These are phyloP conservation scores for Odontarrhena argentea DNA, from an alignment of 345 rosid species.

Conservation along the genomic window DNA sequence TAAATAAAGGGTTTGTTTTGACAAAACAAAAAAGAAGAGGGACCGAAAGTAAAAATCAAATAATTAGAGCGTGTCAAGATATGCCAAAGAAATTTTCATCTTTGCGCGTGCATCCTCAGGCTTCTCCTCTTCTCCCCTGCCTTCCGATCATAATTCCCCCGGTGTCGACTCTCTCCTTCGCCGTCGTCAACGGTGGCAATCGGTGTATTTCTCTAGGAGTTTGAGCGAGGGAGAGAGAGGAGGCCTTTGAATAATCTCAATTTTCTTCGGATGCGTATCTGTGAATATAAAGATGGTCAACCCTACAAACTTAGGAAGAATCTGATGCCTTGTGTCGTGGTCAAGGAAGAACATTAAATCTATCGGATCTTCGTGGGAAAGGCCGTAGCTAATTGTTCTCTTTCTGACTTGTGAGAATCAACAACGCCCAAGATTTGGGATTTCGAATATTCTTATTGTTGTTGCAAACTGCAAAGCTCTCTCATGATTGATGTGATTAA, in stretches of 20 bases:
- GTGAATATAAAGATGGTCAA: conserved; percentile 27
- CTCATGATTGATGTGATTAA: no score
- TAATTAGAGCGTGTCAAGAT: neutral
- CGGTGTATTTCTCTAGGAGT: neutral
- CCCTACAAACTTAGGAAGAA: conserved; percentile 16
- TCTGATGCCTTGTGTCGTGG: conserved; percentile 32
- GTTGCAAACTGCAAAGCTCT: neutral
- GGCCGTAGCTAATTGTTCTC: conserved; percentile 22
- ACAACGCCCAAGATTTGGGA: conserved; percentile 24
- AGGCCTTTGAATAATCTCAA: neutral
- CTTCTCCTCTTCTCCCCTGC: conserved; percentile 16
- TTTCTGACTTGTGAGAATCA: neutral
- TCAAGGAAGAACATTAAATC: conserved; percentile 4
- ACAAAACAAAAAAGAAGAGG: no score
- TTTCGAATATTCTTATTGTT: conserved; percentile 25
- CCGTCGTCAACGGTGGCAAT: conserved; percentile 2
- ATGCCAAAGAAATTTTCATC: conserved; percentile 18
- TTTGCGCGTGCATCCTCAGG: neutral
- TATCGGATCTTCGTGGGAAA: conserved; percentile 31
- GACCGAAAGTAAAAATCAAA: neutral
- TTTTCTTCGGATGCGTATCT: neutral
- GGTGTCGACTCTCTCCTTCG: conserved; percentile 2
- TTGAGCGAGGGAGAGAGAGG: neutral
- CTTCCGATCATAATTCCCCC: conserved; percentile 20
- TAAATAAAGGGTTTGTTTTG: no score